Evolutionary conservation across 805 yeast genomes (phyloP), one percentile per base, ranked within the genome.

Genomic region (Pichia heedii): DNA sequence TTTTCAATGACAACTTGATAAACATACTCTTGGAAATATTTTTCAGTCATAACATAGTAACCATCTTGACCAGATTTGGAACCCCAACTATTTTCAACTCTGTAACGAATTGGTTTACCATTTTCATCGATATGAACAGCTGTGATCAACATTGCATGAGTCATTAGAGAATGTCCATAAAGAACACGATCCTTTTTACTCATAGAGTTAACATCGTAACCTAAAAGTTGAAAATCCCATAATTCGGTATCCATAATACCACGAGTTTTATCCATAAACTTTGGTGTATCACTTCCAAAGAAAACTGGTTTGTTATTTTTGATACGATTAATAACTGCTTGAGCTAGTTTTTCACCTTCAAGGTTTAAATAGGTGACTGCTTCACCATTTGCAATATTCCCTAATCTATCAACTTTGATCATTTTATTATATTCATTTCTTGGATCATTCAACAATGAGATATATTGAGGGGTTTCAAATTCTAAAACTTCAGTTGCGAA

Each of bases 271-370:
- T 80, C 76, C 73, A 72, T 74, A 63, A 70, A 86, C 59, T 82
- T 80, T 21, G 90, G 93, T n/a, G 89, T 85, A 61, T 86, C 94
- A 16, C 89, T 80, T 12, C 95, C 95, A 57, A 86, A 87, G 68
- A 86, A 87, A 7, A 87, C 85, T 0, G 94, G 82, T 66, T 82
- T 82, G 63, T 84, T 79, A 48, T 68, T 70, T 64, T 81, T 73
- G 56, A 86, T 73, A 64, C 86, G 76, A 54, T 75, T 71, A 33
- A 84, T 76, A 24, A 85, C 84, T 39, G 79, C 69, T 27, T 69
- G 55, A 37, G 86, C 76, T 44, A 86, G 66, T 9, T 66, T 66
- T 16, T 73, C 73, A 46, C 80, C 73, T 35, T 78, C 79, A 42
- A 77, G 68, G 60, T 86, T 86, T 54, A 86, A 71, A 58, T 86